These are phyloP conservation scores for Podospora tetraspora DNA, from an alignment of 495 filamentous ascomycete species.

Conservation along the genomic window DNA sequence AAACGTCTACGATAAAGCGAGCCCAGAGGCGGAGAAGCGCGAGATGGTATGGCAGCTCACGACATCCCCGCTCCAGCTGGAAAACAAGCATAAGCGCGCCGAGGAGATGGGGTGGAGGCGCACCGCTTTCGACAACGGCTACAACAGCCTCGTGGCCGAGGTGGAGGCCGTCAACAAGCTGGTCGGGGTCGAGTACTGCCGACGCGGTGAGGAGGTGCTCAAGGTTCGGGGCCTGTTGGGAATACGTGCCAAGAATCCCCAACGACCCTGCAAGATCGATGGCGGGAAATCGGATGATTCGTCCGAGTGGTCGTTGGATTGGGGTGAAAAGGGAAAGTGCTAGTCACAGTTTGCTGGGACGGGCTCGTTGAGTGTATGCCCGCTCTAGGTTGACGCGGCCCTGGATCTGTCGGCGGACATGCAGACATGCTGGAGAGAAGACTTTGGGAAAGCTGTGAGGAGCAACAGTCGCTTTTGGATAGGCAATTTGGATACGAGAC, in stretches of 20 bases:
- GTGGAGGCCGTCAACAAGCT: constrained; percentile 17
- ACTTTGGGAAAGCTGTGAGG: not conserved
- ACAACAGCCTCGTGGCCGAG: constrained; percentile 7
- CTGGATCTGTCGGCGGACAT: not conserved
- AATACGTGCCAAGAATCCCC: not conserved
- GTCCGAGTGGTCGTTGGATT: not conserved
- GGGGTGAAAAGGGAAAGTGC: not conserved
- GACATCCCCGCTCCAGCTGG: constrained; percentile 63
- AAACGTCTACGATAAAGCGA: constrained; percentile 4
- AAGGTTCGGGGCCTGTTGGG: constrained; percentile 1
- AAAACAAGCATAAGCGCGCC: constrained; percentile 68
- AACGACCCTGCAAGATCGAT: not conserved
- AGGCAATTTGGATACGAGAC: not conserved
- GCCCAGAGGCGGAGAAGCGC: constrained; percentile 4
- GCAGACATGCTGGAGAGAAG: not conserved
- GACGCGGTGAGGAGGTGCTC: not conserved
- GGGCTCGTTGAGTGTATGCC: not conserved
- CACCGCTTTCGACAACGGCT: constrained; percentile 32
- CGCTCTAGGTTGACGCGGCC: not conserved
- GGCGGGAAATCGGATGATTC: not conserved
- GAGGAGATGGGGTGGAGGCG: constrained; percentile 48
- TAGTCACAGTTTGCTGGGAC: not conserved
- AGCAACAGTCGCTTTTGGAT: too few species aligned
- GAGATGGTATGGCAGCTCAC: constrained; percentile 17
- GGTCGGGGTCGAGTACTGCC: constrained; percentile 7